Percentiles rank a stretch among this genome's conserved stretches.
phyloP scores from a whole-genome alignment of 2,329 filamentous ascomycete species.

The Fusarium mexicanum region DNA sequence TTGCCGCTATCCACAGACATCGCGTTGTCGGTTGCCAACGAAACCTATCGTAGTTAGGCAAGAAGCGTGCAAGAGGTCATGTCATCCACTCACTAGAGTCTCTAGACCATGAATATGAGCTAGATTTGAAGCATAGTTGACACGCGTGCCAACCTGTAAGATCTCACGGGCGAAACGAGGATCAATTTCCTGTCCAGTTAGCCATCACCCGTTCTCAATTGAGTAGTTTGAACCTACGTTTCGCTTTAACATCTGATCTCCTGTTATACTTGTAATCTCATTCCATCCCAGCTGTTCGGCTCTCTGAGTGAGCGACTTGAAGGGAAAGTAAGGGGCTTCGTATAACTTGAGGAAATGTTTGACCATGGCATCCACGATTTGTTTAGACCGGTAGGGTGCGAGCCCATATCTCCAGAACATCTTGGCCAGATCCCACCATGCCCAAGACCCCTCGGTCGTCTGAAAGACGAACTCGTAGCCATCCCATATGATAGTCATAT shows the following conservation, averaged over 20 bases:
- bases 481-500: constrained; percentile 83
- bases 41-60: constrained; percentile 63
- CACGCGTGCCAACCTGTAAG: constrained; percentile 88
- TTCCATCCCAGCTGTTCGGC: constrained; percentile 74
- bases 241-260: constrained; percentile 73
- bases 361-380: constrained; percentile 76
- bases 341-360: constrained; percentile 83
- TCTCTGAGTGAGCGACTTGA: constrained; percentile 75
- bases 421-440: constrained; percentile 84
- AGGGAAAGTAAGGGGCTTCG: constrained; percentile 83
- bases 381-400: constrained; percentile 77
- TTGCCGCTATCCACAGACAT: constrained; percentile 85
- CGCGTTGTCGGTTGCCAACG: constrained; percentile 88
- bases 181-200: constrained; percentile 59
- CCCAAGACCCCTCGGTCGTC: constrained; percentile 65
- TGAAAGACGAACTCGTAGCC: constrained; percentile 78
- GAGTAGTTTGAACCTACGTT: constrained; percentile 56
- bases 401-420: constrained; percentile 87
- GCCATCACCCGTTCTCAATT: not conserved
- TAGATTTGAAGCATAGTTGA: constrained; percentile 94
- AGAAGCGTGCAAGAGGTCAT: not conserved
- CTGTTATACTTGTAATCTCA: constrained; percentile 74
- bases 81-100: constrained; percentile 69
- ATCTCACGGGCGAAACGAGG: constrained; percentile 79
- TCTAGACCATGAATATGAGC: constrained; percentile 88